Base-by-base conservation (phyloP, 345 rosid genomes). In the Hirschfeldia incana region DNA sequence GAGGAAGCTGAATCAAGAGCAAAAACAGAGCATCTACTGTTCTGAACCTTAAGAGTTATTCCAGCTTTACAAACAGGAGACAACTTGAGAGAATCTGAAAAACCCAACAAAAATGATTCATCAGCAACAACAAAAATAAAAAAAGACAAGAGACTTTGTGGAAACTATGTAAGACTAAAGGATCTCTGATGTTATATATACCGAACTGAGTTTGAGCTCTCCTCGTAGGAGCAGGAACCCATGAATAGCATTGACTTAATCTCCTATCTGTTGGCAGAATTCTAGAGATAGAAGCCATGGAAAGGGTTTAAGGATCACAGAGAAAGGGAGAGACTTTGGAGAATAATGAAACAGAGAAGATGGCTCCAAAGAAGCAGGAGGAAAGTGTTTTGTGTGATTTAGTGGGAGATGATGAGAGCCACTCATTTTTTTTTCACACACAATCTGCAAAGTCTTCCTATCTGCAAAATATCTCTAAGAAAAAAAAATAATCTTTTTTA, bases 281-380 rank as follows among this genome's bases (percentile, higher is more conserved):
- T 80, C 89, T 85, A n/a, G 94, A 92, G 70, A 88, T 85, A 58
- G 97, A 87, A 4, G 89, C 92, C 98, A 91, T 92, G 11, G 15
- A 63, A 57, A 70, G 69, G 80, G 55, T 12, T 30, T 58, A 67
- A 55, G 13, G 49, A 65, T 10, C 17, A 63, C 28, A 66, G 42
- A 37, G 30, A 15, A 6, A 15, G 17, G 6, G 39, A 69, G 49
- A 69, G 49, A 60, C 63, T 80, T 80, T 0, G 0, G 28, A 11
- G 3, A 27, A 11, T 1, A 28, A 60, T 0, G 1, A 17, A 63
- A 4, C 9, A 33, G 74, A n/a, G 36, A 69, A 65, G 36, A 76
- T 42, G 70, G 68, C 61, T 74, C 79, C 79, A 74, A 69, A 69
- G 60, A 46, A 53, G 9, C 6, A 62, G 79, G 79, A 75, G 57